A percentile compares a stretch with the other conserved stretches of the same genome.
Conservation (phyloP, 202 grass and related monocot genomes). For the Zizania palustris region DNA sequence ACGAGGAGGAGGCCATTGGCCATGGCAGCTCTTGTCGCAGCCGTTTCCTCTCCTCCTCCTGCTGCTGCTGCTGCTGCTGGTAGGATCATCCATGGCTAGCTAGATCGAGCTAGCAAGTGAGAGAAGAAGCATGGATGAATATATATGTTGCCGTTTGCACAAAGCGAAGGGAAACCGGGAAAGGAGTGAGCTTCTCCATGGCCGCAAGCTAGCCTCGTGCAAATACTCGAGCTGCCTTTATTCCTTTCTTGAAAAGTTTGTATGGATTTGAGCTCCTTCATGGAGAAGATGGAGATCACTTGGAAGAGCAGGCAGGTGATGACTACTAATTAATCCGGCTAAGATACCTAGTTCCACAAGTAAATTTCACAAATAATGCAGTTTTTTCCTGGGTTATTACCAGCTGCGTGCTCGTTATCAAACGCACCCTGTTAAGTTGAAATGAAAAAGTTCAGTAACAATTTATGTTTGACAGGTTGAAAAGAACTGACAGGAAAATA, state of each 20-base stretch:
- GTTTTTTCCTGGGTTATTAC: too few relatives aligned
- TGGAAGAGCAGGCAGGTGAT: slow-evolving; percentile 13
- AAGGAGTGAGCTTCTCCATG: slow-evolving; percentile 44
- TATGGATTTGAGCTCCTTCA: slow-evolving; percentile 49
- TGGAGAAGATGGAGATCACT: slow-evolving; percentile 49
- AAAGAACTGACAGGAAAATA: too few relatives aligned
- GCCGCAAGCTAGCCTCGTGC: slow-evolving; percentile 73
- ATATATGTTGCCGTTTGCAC: slow-evolving; percentile 39
- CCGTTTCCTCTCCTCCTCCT: slow-evolving; percentile 25
- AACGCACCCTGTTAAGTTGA: too few relatives aligned
- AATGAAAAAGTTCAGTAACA: too few relatives aligned
- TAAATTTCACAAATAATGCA: too few relatives aligned
- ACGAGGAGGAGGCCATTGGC: slow-evolving; percentile 4
- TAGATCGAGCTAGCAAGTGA: neutral
- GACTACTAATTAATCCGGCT: neutral
- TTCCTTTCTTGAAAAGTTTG: slow-evolving; percentile 88
- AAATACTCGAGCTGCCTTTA: slow-evolving; percentile 71
- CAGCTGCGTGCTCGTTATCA: too few relatives aligned
- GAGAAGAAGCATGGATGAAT: slow-evolving; percentile 35
- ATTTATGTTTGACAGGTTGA: too few relatives aligned
- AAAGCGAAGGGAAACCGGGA: neutral
- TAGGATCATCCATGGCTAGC: slow-evolving; percentile 38
- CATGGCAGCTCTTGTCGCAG: slow-evolving; percentile 33
- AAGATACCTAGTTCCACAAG: neutral
- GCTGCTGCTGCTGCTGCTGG: slow-evolving; percentile 9